A percentile compares a stretch with the other conserved stretches of the same genome.
These are phyloP conservation scores for Phytophthora ohioensis DNA, from an alignment of 352 stramenopile species.

Conservation along the genomic window DNA sequence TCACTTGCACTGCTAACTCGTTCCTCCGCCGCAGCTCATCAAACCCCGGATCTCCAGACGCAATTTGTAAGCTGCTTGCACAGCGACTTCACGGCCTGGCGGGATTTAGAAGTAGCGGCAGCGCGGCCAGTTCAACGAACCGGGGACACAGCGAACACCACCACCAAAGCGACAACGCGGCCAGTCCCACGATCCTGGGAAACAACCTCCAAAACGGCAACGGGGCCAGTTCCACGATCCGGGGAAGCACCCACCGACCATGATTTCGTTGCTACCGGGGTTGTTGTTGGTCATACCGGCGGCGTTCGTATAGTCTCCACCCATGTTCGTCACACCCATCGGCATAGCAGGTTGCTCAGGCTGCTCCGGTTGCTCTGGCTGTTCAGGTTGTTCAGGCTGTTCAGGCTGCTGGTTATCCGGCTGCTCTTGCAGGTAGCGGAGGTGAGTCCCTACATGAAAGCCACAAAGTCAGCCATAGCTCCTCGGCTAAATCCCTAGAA, in stretches of 20 bases:
- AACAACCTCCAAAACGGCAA: slow-evolving; percentile 22
- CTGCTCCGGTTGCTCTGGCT: slow-evolving; percentile 9
- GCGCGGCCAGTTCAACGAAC: slow-evolving; percentile 15
- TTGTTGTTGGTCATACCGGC: not conserved
- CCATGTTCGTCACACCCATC: not conserved
- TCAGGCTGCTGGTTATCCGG: slow-evolving; percentile 12
- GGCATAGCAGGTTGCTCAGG: not conserved
- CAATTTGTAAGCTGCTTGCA: not conserved
- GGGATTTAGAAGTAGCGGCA: not conserved
- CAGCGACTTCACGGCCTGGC: too few species aligned
- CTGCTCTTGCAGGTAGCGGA: slow-evolving; percentile 31
- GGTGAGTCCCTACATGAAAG: slow-evolving; percentile 8
- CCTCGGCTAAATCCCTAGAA: not conserved
- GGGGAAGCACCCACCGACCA: slow-evolving; percentile 16
- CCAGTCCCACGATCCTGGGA: slow-evolving; percentile 23
- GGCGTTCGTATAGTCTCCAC: slow-evolving; percentile 4
- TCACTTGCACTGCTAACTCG: not conserved
- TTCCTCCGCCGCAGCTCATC: not conserved
- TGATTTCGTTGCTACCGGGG: slow-evolving; percentile 10
- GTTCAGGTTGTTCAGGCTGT: slow-evolving; percentile 7
- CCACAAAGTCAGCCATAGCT: not conserved
- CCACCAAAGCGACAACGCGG: slow-evolving; percentile 28
- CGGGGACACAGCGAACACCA: slow-evolving; percentile 8
- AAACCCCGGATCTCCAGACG: not conserved
- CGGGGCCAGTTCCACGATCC: slow-evolving; percentile 33